Evolutionary conservation across 2,329 filamentous ascomycete species (phyloP).

Genomic region (Pseudocercospora macadamiae): DNA sequence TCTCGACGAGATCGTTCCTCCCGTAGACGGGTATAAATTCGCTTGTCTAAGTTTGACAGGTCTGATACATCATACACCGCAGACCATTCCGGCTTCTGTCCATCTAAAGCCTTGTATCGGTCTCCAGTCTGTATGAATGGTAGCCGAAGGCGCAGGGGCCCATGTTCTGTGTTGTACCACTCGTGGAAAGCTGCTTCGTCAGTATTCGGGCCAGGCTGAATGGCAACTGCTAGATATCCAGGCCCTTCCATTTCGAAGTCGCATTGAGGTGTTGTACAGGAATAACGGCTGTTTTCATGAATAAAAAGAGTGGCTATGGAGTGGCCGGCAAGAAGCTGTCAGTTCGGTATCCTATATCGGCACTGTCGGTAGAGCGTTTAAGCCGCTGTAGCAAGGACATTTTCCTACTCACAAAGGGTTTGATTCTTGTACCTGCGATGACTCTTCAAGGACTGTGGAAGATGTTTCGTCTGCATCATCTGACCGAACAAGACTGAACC

Average conservation of each 20-base stretch:
- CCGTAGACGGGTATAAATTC: conserved; percentile 69
- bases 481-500: too few relatives aligned
- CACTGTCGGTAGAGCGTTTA: conserved; percentile 6
- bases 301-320: not conserved
- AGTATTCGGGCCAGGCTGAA: conserved; percentile 73
- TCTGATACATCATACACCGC: conserved; percentile 81
- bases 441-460: too few relatives aligned
- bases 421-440: too few relatives aligned
- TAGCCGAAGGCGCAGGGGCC: conserved; percentile 75
- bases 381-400: not conserved
- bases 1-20: conserved; percentile 52
- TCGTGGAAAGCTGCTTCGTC: conserved; percentile 76
- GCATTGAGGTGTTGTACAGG: not conserved
- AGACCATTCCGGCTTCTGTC: conserved; percentile 68
- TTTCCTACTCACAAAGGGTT: not conserved
- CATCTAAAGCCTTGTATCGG: conserved; percentile 72
- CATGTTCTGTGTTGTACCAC: conserved; percentile 94
- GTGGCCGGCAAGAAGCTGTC: not conserved
- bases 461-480: too few relatives aligned
- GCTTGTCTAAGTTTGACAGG: conserved; percentile 70
- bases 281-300: not conserved
- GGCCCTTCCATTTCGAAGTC: conserved; percentile 44
- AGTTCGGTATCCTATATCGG: not conserved
- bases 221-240: conserved; percentile 82
- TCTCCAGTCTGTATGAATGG: conserved; percentile 77